phyloP scores from a whole-genome alignment of 495 filamentous ascomycete species.

The Mytilinidion resinicola region DNA sequence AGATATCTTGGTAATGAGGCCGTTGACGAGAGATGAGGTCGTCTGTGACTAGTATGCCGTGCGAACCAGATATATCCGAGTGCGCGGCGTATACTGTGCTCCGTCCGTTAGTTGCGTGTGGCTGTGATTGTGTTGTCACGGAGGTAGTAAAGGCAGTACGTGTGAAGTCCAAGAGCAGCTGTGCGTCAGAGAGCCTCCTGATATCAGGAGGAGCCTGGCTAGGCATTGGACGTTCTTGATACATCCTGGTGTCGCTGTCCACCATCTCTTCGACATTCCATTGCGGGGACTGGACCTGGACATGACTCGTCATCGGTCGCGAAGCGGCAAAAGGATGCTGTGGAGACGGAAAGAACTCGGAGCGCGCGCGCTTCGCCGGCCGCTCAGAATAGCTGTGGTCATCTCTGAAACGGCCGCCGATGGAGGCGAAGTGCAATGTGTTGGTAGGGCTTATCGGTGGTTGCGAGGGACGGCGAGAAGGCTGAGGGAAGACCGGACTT shows the following conservation, averaged over 20 bases:
- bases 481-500: constrained; percentile 20
- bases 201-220: constrained; percentile 5
- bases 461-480: constrained; percentile 3
- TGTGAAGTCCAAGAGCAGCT: constrained; percentile 23
- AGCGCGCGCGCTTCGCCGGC: constrained; percentile 56
- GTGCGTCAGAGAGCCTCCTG: constrained; percentile 23
- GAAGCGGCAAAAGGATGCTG: constrained; percentile 35
- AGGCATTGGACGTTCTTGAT: constrained; percentile 13
- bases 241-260: constrained; percentile 20
- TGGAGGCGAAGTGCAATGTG: constrained; percentile 5
- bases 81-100: constrained; percentile 1
- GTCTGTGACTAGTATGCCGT: background rate
- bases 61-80: background rate
- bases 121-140: background rate
- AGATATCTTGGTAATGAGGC: background rate
- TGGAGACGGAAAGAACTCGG: constrained; percentile 51
- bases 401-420: constrained; percentile 4
- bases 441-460: background rate
- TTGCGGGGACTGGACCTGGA: constrained; percentile 18
- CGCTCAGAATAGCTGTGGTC: constrained; percentile 38
- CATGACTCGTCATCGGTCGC: constrained; percentile 43
- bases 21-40: background rate
- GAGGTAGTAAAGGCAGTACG: constrained; percentile 6
- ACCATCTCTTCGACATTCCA: constrained; percentile 31
- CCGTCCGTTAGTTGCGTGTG: constrained; percentile 3